These are phyloP conservation scores for Helotiales sp. DNA, from an alignment of 2,329 filamentous ascomycete genomes.

Conservation along the genomic window DNA sequence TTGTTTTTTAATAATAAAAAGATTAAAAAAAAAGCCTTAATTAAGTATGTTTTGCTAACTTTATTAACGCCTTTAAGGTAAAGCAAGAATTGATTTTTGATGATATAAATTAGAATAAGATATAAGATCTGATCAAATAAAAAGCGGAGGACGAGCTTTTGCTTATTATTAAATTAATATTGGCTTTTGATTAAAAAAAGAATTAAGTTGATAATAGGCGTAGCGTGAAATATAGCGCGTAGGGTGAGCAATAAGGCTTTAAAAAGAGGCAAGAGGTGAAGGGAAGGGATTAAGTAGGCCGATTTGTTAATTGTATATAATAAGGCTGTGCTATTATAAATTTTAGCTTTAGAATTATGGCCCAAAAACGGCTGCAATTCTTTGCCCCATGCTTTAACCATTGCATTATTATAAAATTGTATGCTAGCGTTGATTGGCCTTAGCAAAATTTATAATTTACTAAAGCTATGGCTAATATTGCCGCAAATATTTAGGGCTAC, in stretches of 20 bases:
- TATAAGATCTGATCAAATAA: not conserved
- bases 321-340: not conserved
- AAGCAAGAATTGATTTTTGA: not conserved
- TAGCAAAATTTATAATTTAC: not conserved
- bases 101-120: not conserved
- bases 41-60: not conserved
- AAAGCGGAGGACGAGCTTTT: not conserved
- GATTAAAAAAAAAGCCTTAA: not conserved
- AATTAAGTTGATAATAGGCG: not conserved
- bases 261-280: not conserved
- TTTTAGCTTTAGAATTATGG: not conserved
- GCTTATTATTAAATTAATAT: not conserved
- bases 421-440: not conserved
- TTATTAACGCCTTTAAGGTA: not conserved
- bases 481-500: not conserved
- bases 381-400: not conserved
- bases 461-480: not conserved
- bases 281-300: not conserved
- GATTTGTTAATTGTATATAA: not conserved
- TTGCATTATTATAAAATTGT: not conserved
- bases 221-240: constrained; percentile 1
- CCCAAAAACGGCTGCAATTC: not conserved
- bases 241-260: not conserved
- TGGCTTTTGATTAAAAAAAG: not conserved
- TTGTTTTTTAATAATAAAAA: not conserved